These are phyloP conservation scores for Colletotrichum lupini DNA, from an alignment of 2,329 filamentous ascomycete genomes.

Conservation along the genomic window DNA sequence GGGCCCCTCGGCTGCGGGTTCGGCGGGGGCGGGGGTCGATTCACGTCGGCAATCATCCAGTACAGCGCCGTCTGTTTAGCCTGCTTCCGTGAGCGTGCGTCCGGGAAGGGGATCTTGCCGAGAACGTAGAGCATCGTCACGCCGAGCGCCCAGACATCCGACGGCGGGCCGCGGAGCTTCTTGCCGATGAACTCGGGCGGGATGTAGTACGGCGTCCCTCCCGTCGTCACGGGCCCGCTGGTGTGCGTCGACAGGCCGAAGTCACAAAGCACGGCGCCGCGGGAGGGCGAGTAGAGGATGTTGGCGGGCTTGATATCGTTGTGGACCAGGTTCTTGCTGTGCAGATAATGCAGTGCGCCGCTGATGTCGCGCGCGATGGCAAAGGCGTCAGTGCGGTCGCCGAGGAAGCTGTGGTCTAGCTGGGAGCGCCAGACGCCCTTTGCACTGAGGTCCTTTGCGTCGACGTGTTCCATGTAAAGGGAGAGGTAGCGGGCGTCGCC, in stretches of 20 bases:
- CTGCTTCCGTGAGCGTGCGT: constrained; percentile 57
- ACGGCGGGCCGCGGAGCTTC: constrained; percentile 63
- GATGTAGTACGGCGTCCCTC: constrained; percentile 71
- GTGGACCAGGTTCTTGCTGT: constrained; percentile 64
- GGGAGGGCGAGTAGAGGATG: constrained; percentile 68
- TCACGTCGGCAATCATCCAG: constrained; percentile 69
- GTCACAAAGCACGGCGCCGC: constrained; percentile 70
- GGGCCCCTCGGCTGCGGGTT: constrained; percentile 46
- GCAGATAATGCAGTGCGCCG: constrained; percentile 66
- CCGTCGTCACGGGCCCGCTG: constrained; percentile 57
- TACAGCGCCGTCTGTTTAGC: constrained; percentile 63
- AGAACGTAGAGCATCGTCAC: constrained; percentile 71
- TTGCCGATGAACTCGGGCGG: constrained; percentile 70
- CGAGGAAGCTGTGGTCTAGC: constrained; percentile 60
- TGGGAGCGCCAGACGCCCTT: constrained; percentile 61
- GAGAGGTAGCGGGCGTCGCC: constrained; percentile 70
- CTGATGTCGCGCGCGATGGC: constrained; percentile 66
- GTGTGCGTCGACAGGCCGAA: constrained; percentile 66
- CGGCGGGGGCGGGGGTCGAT: constrained; percentile 50
- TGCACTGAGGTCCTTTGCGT: constrained; percentile 64
- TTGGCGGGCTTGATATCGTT: constrained; percentile 74
- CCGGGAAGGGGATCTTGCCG: constrained; percentile 65
- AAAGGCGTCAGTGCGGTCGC: constrained; percentile 58
- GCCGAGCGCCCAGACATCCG: constrained; percentile 70
- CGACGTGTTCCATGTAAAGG: constrained; percentile 71